Evolutionary conservation across 2,329 filamentous ascomycete genomes (phyloP), one percentile per base, ranked within the genome.

Genomic region (Eurotiales sp.): DNA sequence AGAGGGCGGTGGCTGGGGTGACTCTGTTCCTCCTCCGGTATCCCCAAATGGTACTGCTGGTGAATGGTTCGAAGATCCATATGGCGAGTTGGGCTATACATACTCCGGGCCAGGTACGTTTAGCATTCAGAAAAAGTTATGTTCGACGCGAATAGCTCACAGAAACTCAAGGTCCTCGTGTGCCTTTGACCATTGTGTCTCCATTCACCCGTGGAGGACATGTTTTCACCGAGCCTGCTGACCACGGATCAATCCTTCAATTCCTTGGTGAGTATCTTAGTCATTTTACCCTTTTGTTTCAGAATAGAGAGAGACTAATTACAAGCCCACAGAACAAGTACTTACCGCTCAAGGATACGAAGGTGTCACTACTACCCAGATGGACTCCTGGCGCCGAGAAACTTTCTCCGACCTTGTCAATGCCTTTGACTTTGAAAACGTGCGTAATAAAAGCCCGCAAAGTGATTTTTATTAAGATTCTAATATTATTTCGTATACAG

Each of bases 111-210:
- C 74, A 41, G 67, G 66, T 60, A 15, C 44, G 61, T 57, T 11
- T 14, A 41, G 5, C 19, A 8, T n/a, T 43, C 30, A 15, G 17
- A 8, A 36, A 14, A 15, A 14, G 34, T 11, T 19, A 1, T 29
- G 14, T 2, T 17, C 23, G 4, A 14, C 6, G 10, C 23, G 19
- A 17, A 21, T 23, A 39, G 8, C 40, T 12, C 14, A 6, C 30
- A 25, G 25, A 27, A 15, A 53, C 52, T n/a, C 36, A 30, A 66
- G 72, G 72, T 19, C 74, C 77, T 58, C 76, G 78, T 4, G 66
- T 80, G 2, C 78, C 78, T 0, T 77, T 80, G 52, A 76, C 77
- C 56, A 78, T 81, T 61, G 69, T 81, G 48, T 80, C 78, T 0
- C 78, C 78, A 0, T 81, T 75, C 71, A 81, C 77, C 0, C 74